Conservation (phyloP, 768 basidiomycete species). For the Agaricus subrufescens region DNA sequence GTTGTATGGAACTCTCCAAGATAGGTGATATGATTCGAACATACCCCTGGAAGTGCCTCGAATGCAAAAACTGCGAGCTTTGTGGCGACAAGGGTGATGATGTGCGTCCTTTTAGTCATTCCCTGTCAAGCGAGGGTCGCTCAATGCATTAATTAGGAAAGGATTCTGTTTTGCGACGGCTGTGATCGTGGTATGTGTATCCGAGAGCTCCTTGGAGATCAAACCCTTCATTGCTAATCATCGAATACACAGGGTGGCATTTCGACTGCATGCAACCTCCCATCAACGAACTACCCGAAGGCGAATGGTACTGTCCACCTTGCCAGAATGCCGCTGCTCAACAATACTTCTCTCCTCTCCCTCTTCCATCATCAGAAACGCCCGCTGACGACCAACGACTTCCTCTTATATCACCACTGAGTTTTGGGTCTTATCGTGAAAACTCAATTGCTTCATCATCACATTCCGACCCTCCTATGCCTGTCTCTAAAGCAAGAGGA, state of each 20-base stretch:
- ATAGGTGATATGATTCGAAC: conserved; percentile 57
- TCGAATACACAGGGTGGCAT: conserved; percentile 63
- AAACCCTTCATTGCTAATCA: conserved; percentile 2
- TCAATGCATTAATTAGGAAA: conserved; percentile 40
- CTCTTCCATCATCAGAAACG: conserved; percentile 9
- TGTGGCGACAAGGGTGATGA: conserved; percentile 85
- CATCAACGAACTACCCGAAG: conserved; percentile 64
- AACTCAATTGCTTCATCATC: conserved; percentile 26
- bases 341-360: conserved; percentile 7
- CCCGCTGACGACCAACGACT: conserved; percentile 4
- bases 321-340: conserved; percentile 38
- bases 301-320: conserved; percentile 71
- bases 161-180: conserved; percentile 86
- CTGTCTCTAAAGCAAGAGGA: conserved; percentile 17
- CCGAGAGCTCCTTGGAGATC: conserved; percentile 1
- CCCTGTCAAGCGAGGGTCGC: conserved; percentile 7
- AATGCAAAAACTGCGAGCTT: conserved; percentile 90
- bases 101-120: conserved; percentile 44
- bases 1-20: conserved; percentile 65
- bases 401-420: conserved; percentile 5
- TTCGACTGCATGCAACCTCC: conserved; percentile 76
- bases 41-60: conserved; percentile 85
- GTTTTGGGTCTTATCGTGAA: conserved; percentile 16
- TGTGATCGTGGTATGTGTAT: conserved; percentile 76
- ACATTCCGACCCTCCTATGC: conserved; percentile 17